phyloP scores from a whole-genome alignment of 805 yeast genomes.

The Candida tallmaniae region DNA sequence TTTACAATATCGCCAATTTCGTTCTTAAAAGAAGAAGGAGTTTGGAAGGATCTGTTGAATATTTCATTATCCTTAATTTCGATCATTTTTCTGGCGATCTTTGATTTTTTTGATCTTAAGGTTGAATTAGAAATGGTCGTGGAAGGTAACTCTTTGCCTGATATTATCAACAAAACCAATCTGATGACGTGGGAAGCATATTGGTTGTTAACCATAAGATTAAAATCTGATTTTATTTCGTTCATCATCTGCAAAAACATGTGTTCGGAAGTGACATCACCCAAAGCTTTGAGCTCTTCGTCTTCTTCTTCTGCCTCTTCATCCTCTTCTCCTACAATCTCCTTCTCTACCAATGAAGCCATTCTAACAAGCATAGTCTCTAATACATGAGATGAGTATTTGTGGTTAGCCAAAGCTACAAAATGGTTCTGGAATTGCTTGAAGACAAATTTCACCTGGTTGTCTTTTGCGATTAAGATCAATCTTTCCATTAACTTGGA shows the following conservation, averaged over 20 bases:
- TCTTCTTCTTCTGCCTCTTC: slow-evolving; percentile 35
- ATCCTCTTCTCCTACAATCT: slow-evolving; percentile 45
- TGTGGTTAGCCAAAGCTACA: slow-evolving; percentile 73
- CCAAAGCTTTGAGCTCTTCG: slow-evolving; percentile 28
- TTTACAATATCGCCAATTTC: slow-evolving; percentile 51
- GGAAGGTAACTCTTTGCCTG: slow-evolving; percentile 78
- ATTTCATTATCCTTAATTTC: slow-evolving; percentile 77
- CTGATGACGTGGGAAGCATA: slow-evolving; percentile 89
- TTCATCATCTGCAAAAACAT: slow-evolving; percentile 59
- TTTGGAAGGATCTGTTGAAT: slow-evolving; percentile 60
- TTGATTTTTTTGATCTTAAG: slow-evolving; percentile 77
- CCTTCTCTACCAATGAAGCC: slow-evolving; percentile 73
- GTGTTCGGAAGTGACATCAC: slow-evolving; percentile 56
- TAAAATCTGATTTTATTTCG: slow-evolving; percentile 59
- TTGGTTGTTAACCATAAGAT: slow-evolving; percentile 61
- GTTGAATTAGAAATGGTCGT: slow-evolving; percentile 64
- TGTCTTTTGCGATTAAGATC: slow-evolving; percentile 59
- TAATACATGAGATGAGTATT: slow-evolving; percentile 89
- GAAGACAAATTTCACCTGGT: slow-evolving; percentile 62
- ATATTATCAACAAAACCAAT: slow-evolving; percentile 60
- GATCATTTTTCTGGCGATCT: slow-evolving; percentile 89
- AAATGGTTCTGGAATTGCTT: slow-evolving; percentile 70
- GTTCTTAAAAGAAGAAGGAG: slow-evolving; percentile 63
- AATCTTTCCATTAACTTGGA: slow-evolving; percentile 89
- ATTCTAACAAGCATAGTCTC: slow-evolving; percentile 77